phyloP scores from a whole-genome alignment of 1,284 basidiomycete species.

The Calocybe gambosa region DNA sequence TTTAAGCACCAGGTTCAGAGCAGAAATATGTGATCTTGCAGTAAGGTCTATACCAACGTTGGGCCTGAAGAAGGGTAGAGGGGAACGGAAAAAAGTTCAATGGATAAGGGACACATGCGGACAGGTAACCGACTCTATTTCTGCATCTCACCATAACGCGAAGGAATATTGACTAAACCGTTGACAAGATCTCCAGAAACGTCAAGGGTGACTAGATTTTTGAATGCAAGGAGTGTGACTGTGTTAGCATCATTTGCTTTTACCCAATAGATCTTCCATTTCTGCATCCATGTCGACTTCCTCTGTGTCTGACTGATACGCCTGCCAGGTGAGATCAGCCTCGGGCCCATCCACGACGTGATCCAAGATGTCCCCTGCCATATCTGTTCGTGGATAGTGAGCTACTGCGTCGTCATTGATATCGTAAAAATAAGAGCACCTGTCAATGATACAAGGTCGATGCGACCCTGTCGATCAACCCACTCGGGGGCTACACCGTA shows the following conservation, averaged over 20 bases:
- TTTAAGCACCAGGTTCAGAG: slow-evolving; percentile 40
- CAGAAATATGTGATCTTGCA: slow-evolving; percentile 49
- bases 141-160: neutral
- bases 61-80: slow-evolving; percentile 21
- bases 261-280: slow-evolving; percentile 37
- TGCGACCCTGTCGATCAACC: slow-evolving; percentile 39
- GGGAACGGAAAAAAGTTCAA: slow-evolving; percentile 32
- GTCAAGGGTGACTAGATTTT: neutral
- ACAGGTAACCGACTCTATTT: slow-evolving; percentile 14
- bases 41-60: slow-evolving; percentile 37
- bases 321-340: slow-evolving; percentile 63
- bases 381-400: slow-evolving; percentile 35
- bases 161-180: slow-evolving; percentile 4
- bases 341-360: slow-evolving; percentile 73
- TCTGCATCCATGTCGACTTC: slow-evolving; percentile 40
- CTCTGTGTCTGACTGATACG: slow-evolving; percentile 50
- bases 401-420: slow-evolving; percentile 14
- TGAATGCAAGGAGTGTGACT: neutral
- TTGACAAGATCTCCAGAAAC: slow-evolving; percentile 11
- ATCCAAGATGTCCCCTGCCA: slow-evolving; percentile 65
- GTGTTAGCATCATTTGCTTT: slow-evolving; percentile 12
- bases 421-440: slow-evolving; percentile 35
- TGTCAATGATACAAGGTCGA: slow-evolving; percentile 41
- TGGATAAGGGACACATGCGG: slow-evolving; percentile 27
- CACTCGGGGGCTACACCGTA: slow-evolving; percentile 66